Evolutionary conservation across 176 grass and related monocot species (phyloP).

Genomic region (Dendrocalamus sinicus): DNA sequence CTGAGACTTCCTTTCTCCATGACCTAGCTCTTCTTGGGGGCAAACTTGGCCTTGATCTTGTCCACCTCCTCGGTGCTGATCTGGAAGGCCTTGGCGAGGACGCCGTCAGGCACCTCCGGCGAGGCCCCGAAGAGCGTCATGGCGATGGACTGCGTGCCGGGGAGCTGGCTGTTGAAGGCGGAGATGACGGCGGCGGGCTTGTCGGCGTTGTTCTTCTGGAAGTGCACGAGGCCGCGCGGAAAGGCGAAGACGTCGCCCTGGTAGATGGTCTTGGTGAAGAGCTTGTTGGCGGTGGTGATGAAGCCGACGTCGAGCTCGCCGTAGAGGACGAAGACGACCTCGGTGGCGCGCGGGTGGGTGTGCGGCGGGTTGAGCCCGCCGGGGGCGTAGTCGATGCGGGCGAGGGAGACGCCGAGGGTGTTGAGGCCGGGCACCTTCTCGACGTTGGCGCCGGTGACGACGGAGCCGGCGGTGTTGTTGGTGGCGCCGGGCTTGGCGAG

Average conservation of each 20-base stretch:
- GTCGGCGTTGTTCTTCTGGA: slow-evolving; percentile 66
- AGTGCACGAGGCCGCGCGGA: slow-evolving; percentile 74
- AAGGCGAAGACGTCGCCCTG: slow-evolving; percentile 71
- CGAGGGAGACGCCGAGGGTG: slow-evolving; percentile 72
- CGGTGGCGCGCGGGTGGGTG: slow-evolving; percentile 92
- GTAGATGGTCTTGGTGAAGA: slow-evolving; percentile 64
- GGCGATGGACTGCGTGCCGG: slow-evolving; percentile 73
- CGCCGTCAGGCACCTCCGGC: slow-evolving; percentile 47
- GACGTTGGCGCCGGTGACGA: slow-evolving; percentile 71
- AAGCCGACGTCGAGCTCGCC: slow-evolving; percentile 80
- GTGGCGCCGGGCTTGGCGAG: slow-evolving; percentile 54
- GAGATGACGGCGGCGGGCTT: slow-evolving; percentile 59
- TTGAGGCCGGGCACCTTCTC: slow-evolving; percentile 74
- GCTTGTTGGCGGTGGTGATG: slow-evolving; percentile 74
- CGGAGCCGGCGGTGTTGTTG: slow-evolving; percentile 51
- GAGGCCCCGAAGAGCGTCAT: slow-evolving; percentile 60
- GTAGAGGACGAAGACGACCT: slow-evolving; percentile 83
- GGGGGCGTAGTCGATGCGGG: slow-evolving; percentile 81
- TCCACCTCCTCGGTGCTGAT: slow-evolving; percentile 58
- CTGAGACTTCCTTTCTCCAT: neutral
- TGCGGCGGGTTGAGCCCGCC: slow-evolving; percentile 86
- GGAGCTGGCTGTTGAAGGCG: slow-evolving; percentile 89
- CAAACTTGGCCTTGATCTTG: slow-evolving; percentile 73
- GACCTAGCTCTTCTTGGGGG: slow-evolving; percentile 51
- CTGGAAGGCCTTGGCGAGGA: slow-evolving; percentile 84